Evolutionary conservation across 108 stramenopile species (phyloP), one percentile per base, ranked within the genome.

Genomic region (Pseudonitzschia delicatissima): DNA sequence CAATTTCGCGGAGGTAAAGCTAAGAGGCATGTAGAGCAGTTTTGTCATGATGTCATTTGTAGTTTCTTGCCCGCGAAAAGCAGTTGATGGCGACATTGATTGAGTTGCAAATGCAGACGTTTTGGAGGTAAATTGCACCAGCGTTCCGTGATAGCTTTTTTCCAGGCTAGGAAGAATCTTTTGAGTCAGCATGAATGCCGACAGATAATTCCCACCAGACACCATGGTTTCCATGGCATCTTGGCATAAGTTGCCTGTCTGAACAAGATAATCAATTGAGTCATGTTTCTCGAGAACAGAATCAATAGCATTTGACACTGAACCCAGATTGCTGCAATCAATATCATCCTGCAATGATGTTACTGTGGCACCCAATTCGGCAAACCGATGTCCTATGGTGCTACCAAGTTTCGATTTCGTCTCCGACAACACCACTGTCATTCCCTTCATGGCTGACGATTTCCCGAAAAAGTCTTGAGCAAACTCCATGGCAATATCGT

Each of bases 1-100:
- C 31, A 55, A 27, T 28, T 55, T 55, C 31, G 53, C 53, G 53
- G 28, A 55, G 5, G 53, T 29, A 55, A 55, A 55, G 29, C n/a
- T 27, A 33, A 33, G n/a, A 29, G 53, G 53, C 34, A 55, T 5
- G n/a, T 33, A 12, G n/a, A 32, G 26, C 4, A 33, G 53, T 3
- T 12, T 8, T n/a, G 53, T 3, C 4, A 7, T n/a, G 31, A 9
- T 4, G 13, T 33, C 32, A 13, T 55, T 28, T 25, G 12, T 27
- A 6, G 9, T 2, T 33, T 55, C 29, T 33, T 33, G 53, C 4
- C n/a, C n/a, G n/a, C n/a, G n/a, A n/a, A n/a, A n/a, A n/a, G n/a
- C n/a, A n/a, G n/a, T n/a, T n/a, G n/a, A n/a, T n/a, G n/a, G n/a
- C n/a, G n/a, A n/a, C n/a, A n/a, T n/a, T n/a, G n/a, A n/a, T n/a